phyloP scores from a whole-genome alignment of 257 asterid genomes.

The Solanum tarijense region DNA sequence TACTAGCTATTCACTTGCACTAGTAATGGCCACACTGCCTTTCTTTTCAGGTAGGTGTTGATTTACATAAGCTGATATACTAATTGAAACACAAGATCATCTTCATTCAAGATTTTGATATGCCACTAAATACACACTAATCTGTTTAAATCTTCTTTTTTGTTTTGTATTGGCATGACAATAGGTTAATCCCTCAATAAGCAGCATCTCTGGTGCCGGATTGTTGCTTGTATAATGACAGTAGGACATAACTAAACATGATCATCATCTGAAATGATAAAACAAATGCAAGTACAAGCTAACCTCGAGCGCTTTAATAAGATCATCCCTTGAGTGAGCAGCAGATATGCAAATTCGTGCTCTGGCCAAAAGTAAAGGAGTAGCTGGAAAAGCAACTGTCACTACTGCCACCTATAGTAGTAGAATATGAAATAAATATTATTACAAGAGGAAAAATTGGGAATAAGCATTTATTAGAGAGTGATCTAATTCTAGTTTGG shows the following conservation, averaged over 20 bases:
- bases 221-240: not conserved
- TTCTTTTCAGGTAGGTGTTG: not conserved
- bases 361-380: slow-evolving; percentile 90
- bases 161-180: not conserved
- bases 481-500: not conserved
- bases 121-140: not conserved
- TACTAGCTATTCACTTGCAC: not conserved
- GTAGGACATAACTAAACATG: not conserved
- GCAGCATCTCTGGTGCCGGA: not conserved
- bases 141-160: not conserved
- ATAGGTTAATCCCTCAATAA: not conserved
- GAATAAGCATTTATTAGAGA: not conserved
- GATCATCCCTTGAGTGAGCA: slow-evolving; percentile 88
- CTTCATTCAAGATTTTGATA: not conserved
- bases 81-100: not conserved
- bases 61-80: not conserved
- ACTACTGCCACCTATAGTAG: slow-evolving; percentile 78
- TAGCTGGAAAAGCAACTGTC: slow-evolving; percentile 96
- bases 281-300: not conserved
- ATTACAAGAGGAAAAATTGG: not conserved
- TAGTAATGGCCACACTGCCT: not conserved
- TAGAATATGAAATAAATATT: not conserved
- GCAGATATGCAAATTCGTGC: slow-evolving; percentile 95
- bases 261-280: not conserved
- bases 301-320: slow-evolving; percentile 81